Conservation (phyloP, 345 rosid species). For the Sonneratia alba region DNA sequence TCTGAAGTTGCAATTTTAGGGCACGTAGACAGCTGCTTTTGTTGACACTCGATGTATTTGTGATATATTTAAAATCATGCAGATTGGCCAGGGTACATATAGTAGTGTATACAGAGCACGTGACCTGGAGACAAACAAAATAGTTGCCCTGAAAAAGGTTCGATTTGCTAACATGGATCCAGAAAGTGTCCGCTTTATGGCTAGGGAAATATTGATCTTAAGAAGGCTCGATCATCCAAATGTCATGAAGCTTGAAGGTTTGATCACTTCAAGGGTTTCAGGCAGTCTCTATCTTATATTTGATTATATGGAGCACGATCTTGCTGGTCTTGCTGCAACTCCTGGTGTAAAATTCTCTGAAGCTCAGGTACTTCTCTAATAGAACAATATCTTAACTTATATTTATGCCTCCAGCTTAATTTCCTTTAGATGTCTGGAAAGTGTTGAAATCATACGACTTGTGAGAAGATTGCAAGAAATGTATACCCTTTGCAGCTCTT, state of each 20-base stretch:
- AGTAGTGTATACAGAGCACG: constrained; percentile 55
- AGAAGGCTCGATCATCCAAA: constrained; percentile 52
- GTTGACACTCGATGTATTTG: neutral
- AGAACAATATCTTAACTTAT: neutral
- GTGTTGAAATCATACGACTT: too few relatives aligned
- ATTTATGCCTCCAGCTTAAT: neutral
- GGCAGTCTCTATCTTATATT: constrained; percentile 46
- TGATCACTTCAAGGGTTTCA: constrained; percentile 43
- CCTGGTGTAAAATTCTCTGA: constrained; percentile 36
- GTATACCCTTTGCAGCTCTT: too few relatives aligned
- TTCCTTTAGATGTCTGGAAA: neutral
- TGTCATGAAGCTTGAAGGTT: constrained; percentile 54
- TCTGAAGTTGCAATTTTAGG: neutral
- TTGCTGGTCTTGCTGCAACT: constrained; percentile 41
- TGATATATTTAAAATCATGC: constrained; percentile 7
- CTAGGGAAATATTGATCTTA: constrained; percentile 47
- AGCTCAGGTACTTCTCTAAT: constrained; percentile 31
- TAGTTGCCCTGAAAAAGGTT: constrained; percentile 59
- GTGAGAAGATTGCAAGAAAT: too few relatives aligned
- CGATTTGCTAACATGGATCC: constrained; percentile 60
- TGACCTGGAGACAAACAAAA: constrained; percentile 39
- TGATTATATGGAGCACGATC: constrained; percentile 61
- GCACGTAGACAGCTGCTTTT: neutral
- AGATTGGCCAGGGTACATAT: constrained; percentile 67
- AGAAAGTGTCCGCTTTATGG: constrained; percentile 61